Conservation (phyloP, 2,329 filamentous ascomycete genomes). For the Exophiala viscosa region DNA sequence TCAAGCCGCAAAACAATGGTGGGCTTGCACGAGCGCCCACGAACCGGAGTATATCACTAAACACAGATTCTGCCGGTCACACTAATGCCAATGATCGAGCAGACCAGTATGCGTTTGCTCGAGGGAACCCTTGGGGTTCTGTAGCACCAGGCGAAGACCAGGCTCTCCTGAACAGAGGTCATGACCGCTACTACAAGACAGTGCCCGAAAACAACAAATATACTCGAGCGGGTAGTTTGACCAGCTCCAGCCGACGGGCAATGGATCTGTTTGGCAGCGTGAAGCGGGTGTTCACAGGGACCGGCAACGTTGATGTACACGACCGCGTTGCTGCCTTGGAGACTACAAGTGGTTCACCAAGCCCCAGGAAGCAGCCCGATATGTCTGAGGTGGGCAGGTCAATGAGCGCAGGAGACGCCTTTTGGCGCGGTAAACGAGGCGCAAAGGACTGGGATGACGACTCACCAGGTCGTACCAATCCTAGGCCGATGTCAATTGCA, state of each 20-base stretch:
- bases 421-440: conserved; percentile 50
- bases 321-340: conserved; percentile 21
- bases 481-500: conserved; percentile 36
- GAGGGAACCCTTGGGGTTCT: conserved; percentile 10
- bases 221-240: conserved; percentile 49
- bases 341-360: conserved; percentile 16
- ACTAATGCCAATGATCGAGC: conserved; percentile 5
- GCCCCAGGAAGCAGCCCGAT: conserved; percentile 22
- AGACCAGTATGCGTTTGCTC: conserved; percentile 20
- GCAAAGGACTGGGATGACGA: conserved; percentile 51
- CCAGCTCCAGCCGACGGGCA: conserved; percentile 56
- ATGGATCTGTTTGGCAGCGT: conserved; percentile 68
- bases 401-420: conserved; percentile 46
- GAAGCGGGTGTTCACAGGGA: conserved; percentile 57
- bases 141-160: conserved; percentile 18
- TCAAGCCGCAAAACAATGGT: not conserved
- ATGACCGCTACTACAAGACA: conserved; percentile 18
- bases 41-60: conserved; percentile 27
- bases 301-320: conserved; percentile 32
- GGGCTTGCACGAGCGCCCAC: conserved; percentile 20
- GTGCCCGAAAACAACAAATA: conserved; percentile 26
- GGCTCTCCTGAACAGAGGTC: conserved; percentile 18
- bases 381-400: conserved; percentile 37
- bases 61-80: conserved; percentile 7
- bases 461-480: not conserved